These are phyloP conservation scores for Brassica rapa DNA, from an alignment of 345 rosid genomes.

Conservation along the genomic window DNA sequence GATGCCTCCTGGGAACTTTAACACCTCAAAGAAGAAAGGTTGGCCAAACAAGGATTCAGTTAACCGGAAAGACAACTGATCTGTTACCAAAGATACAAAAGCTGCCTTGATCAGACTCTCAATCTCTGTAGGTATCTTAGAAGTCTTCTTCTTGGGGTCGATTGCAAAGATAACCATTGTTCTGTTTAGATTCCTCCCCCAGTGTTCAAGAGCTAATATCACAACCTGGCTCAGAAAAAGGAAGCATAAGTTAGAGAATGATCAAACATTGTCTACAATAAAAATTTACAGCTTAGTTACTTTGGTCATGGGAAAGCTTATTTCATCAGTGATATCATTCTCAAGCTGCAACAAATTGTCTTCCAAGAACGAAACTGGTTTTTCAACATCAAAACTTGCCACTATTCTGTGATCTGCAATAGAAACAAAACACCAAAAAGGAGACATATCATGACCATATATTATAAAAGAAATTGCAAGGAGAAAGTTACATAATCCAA, in stretches of 20 bases:
- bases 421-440: constrained; percentile 19
- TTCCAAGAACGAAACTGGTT: constrained; percentile 57
- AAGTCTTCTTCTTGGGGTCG: constrained; percentile 60
- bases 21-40: constrained; percentile 62
- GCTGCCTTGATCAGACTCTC: constrained; percentile 67
- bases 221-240: constrained; percentile 55
- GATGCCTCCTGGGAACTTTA: constrained; percentile 75
- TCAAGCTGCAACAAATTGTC: constrained; percentile 71
- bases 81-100: constrained; percentile 54
- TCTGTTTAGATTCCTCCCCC: constrained; percentile 50
- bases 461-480: neutral
- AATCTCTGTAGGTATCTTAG: constrained; percentile 58
- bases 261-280: constrained; percentile 10
- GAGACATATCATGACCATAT: neutral
- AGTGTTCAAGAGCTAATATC: constrained; percentile 55
- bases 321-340: constrained; percentile 71
- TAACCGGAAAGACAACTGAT: constrained; percentile 53
- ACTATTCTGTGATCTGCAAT: constrained; percentile 75
- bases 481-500: constrained; percentile 7
- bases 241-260: constrained; percentile 15
- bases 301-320: constrained; percentile 57
- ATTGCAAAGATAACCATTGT: constrained; percentile 74
- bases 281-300: constrained; percentile 39
- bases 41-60: constrained; percentile 73
- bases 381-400: constrained; percentile 66